Conservation (phyloP, 2,329 filamentous ascomycete species). For the Metarhizium anisopliae region DNA sequence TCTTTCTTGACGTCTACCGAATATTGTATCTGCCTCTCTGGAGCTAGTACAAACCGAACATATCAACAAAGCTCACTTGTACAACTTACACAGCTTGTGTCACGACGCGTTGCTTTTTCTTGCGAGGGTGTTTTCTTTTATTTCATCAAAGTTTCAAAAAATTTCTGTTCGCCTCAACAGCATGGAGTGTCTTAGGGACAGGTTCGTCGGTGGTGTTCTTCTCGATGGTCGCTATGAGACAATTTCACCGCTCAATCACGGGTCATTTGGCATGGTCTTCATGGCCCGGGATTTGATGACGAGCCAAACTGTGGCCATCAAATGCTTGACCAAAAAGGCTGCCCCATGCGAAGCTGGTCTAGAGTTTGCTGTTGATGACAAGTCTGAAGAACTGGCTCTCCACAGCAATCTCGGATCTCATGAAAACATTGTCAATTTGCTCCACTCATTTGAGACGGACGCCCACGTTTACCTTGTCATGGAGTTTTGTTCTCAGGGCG, state of each 20-base stretch:
- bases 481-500: constrained; percentile 90
- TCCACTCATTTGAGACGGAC: constrained; percentile 86
- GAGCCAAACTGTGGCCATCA: constrained; percentile 80
- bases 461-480: constrained; percentile 86
- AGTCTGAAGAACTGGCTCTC: constrained; percentile 70
- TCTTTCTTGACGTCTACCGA: neutral
- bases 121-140: constrained; percentile 8
- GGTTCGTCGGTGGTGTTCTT: constrained; percentile 69
- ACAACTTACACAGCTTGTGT: constrained; percentile 17
- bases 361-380: constrained; percentile 69
- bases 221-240: constrained; percentile 87
- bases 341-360: constrained; percentile 51
- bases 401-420: constrained; percentile 74
- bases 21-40: neutral
- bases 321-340: constrained; percentile 82
- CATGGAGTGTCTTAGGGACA: constrained; percentile 81
- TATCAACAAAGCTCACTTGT: constrained; percentile 15
- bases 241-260: constrained; percentile 91
- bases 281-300: constrained; percentile 74
- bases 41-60: constrained; percentile 6
- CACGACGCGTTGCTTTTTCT: constrained; percentile 9
- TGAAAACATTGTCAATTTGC: constrained; percentile 79
- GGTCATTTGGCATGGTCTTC: constrained; percentile 98
- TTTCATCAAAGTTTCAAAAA: constrained; percentile 10
- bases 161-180: constrained; percentile 5